Conservation (phyloP, 768 basidiomycete genomes). For the Rhizopogon salebrosus region DNA sequence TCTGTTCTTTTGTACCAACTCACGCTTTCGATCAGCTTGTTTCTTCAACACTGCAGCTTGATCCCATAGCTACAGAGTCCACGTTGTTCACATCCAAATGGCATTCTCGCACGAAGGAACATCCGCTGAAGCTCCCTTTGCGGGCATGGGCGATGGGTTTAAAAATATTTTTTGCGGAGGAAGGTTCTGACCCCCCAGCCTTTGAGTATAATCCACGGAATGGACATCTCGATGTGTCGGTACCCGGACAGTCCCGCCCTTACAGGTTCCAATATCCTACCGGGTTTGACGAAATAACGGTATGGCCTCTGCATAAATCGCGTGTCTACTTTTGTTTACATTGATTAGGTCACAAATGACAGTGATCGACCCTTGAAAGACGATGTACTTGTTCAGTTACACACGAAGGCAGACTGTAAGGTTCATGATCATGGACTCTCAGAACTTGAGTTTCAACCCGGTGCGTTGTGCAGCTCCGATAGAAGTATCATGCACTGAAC, state of each 20-base stretch:
- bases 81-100: conserved; percentile 13
- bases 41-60: neutral
- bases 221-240: neutral
- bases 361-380: neutral
- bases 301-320: neutral
- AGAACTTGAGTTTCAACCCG: conserved; percentile 13
- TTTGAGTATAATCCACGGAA: neutral
- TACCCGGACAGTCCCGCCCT: neutral
- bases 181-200: neutral
- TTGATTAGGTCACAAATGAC: conserved; percentile 22
- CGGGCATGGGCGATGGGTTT: conserved; percentile 24
- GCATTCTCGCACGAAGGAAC: conserved; percentile 1
- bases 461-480: conserved; percentile 11
- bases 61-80: conserved; percentile 24
- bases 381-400: conserved; percentile 20
- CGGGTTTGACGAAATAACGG: neutral
- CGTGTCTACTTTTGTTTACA: neutral
- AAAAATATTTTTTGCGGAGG: neutral
- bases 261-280: neutral
- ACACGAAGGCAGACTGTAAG: conserved; percentile 5
- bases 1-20: neutral
- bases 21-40: neutral
- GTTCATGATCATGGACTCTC: neutral
- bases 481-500: neutral
- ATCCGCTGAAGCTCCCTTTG: conserved; percentile 12